phyloP scores from a whole-genome alignment of 2,329 filamentous ascomycete species.

The Colletotrichum zoysiae region DNA sequence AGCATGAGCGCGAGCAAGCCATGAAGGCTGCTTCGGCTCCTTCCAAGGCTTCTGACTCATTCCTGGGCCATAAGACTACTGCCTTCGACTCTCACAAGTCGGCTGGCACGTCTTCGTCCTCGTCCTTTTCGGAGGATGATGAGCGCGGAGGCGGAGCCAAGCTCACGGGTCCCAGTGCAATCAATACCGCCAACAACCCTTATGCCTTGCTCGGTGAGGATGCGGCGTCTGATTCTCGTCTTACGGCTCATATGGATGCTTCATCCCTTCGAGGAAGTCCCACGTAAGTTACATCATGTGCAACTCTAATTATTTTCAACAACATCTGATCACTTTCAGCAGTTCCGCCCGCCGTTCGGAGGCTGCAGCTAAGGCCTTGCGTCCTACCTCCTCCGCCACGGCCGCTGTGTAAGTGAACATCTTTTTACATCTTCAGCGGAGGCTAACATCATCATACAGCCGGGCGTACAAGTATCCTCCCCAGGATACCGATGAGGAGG shows the following conservation, averaged over 20 bases:
- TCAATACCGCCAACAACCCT: neutral
- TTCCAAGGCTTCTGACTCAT: neutral
- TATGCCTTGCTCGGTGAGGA: neutral
- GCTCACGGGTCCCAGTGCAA: neutral
- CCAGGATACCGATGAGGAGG: conserved; percentile 13
- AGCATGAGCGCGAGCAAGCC: conserved; percentile 33
- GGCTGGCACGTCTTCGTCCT: conserved; percentile 10
- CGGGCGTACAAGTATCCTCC: neutral
- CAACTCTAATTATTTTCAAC: neutral
- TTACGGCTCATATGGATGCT: conserved; percentile 2
- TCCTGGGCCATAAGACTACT: neutral
- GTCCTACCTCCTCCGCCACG: conserved; percentile 35
- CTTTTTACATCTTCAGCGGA: neutral
- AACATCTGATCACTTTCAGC: neutral
- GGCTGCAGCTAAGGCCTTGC: conserved; percentile 23
- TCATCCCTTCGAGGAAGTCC: conserved; percentile 33
- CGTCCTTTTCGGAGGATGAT: conserved; percentile 24
- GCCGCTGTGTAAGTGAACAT: conserved; percentile 23
- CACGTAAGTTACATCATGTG: neutral
- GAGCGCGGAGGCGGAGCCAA: conserved; percentile 29
- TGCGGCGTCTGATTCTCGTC: neutral
- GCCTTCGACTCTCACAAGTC: conserved; percentile 11
- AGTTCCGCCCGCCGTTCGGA: conserved; percentile 25
- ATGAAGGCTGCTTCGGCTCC: conserved; percentile 13
- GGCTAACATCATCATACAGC: conserved; percentile 11